Base-by-base conservation (phyloP, 805 yeast genomes). In the Sugiyamaella marilandica region DNA sequence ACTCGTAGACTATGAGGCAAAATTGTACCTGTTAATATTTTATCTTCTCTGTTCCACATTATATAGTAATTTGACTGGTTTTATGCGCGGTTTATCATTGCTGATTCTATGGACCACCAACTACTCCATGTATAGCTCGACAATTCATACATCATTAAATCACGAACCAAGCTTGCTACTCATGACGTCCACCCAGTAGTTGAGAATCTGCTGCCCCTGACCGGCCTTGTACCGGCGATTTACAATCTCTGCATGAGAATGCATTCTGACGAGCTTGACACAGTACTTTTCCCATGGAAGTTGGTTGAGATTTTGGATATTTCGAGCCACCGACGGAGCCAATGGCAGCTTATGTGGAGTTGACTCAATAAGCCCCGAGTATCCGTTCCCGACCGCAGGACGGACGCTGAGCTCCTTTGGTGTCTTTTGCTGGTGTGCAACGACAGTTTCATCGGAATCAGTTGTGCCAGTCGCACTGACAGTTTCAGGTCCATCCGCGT, bases 221-320 rank as follows among this genome's bases (percentile, higher is more conserved):
- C 63, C 57, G 2, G 59, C 53, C 26, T 52, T 41, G 31, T 55
- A 34, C 5, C 63, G 54, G 8, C 98, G 75, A 14, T 92, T 88
- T 14, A 89, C 86, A 50, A 92, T 87, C 2, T 86, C 87, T 54
- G 86, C 96, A 64, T 91, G 98, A 0, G 97, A 83, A 66, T 90
- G 89, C 62, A 85, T 73, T 14, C 84, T 77, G 56, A 82, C 83
- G 45, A 91, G 74, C 59, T 80, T 81, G 1, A 85, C 83, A 0
- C 94, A 86, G 41, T 87, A 77, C 64, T 91, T 88, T 47, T 80
- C 72, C 96, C 97, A 91, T 2, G 77, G 74, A 21, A 92, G 65
- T 18, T 67, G 60, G 66, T 87, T 86, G 63, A 91, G 71, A 56
- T 79, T 78, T 1, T 73, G 64, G 33, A 80, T 65, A 13, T 59